Evolutionary conservation across 495 filamentous ascomycete genomes (phyloP).

Genomic region (Penicillium antarcticum): DNA sequence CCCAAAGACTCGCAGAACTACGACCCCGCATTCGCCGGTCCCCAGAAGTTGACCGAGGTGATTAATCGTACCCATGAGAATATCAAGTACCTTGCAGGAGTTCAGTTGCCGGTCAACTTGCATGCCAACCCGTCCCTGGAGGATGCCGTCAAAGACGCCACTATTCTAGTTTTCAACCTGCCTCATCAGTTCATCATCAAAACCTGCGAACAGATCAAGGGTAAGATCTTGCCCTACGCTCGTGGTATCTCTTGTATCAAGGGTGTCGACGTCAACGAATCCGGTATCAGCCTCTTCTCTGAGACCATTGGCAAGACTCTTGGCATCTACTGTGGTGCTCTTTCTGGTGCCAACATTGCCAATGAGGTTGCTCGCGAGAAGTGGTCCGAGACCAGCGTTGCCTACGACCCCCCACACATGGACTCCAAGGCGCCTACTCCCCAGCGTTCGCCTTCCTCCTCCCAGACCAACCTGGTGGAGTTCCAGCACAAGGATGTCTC

Average conservation of each 20-base stretch:
- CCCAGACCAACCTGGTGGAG: slow-evolving; percentile 55
- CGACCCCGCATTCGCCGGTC: slow-evolving; percentile 52
- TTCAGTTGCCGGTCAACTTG: slow-evolving; percentile 80
- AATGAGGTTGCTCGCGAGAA: slow-evolving; percentile 92
- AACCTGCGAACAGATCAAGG: slow-evolving; percentile 80
- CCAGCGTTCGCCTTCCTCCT: slow-evolving; percentile 50
- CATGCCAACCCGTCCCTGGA: slow-evolving; percentile 84
- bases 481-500: slow-evolving; percentile 65
- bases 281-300: slow-evolving; percentile 83
- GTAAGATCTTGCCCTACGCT: slow-evolving; percentile 85
- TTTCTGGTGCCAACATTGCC: slow-evolving; percentile 96
- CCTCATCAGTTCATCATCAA: slow-evolving; percentile 96
- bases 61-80: slow-evolving; percentile 97
- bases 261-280: slow-evolving; percentile 84
- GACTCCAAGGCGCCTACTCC: slow-evolving; percentile 71
- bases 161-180: slow-evolving; percentile 93
- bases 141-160: slow-evolving; percentile 74
- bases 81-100: slow-evolving; percentile 88
- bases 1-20: slow-evolving; percentile 62
- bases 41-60: slow-evolving; percentile 81
- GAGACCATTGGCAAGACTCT: slow-evolving; percentile 88
- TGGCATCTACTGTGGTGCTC: slow-evolving; percentile 93
- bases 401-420: slow-evolving; percentile 89
- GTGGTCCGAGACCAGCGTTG: slow-evolving; percentile 94
- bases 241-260: slow-evolving; percentile 97